Evolutionary conservation across 306 rosid species (phyloP), one percentile per base, ranked within the genome.

Genomic region (Comarum palustre): DNA sequence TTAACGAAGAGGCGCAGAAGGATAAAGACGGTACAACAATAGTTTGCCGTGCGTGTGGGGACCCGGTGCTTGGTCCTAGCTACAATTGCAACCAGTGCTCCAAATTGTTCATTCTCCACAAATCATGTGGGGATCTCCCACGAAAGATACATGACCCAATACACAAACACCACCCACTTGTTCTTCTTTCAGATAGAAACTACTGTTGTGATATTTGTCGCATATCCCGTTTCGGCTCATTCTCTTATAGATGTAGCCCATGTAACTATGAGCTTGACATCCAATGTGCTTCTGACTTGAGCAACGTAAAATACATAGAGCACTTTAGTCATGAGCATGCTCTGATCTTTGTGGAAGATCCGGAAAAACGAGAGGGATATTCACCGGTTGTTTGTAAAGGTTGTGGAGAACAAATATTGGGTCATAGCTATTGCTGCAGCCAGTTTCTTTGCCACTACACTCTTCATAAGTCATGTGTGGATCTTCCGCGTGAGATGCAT

Each of bases 221-320:
- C 11, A 7, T 0, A 6, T 0, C 0, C 0, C 25, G 0, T 7
- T 8, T 0, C 12, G 3, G 57, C 24, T 1, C 0, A 8, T n/a
- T 6, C 12, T 36, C 39, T 36, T n/a, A 51, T 12, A 51, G 0
- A 1, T 51, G 57, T 51, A 0, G 3, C 3, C 57, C 3, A 19
- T n/a, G 25, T 51, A 2, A n/a, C 57, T 51, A 19, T 8, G 57
- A 51, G 1, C 4, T 51, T 51, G 57, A 51, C 25, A 8, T 51
- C 57, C 24, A 51, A 51, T 51, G 61, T 54, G 31, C 61, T 54
- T 8, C 15, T 2, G 1, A 22, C 24, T 8, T 20, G 16, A 54
- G 27, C 14, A 52, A 54, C 16, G 22, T 22, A 10, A 9, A 54
- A 20, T 22, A 2, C 15, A 3, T 20, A 11, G 15, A 54, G 0